Percentiles rank a stretch among this genome's conserved stretches.
phyloP scores from a whole-genome alignment of 139 green algal genomes.

The Monoraphidium neglectum region DNA sequence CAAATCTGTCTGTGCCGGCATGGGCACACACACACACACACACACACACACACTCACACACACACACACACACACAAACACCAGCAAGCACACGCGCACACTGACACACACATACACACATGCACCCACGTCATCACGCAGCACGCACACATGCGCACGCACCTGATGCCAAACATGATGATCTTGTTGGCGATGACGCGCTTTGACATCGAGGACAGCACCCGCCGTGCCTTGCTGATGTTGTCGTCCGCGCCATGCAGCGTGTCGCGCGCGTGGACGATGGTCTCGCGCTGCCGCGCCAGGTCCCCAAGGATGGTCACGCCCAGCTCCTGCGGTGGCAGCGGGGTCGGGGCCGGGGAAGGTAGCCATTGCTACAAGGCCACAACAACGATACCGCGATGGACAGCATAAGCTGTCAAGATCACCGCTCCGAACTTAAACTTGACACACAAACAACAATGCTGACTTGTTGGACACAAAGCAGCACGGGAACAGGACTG shows the following conservation, averaged over 20 bases:
- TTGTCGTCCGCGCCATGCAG: slow-evolving; percentile 90
- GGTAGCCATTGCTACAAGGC: not conserved
- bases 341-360: not conserved
- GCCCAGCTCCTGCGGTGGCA: slow-evolving; percentile 91
- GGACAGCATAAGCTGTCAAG: not conserved
- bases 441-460: too few relatives aligned
- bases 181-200: slow-evolving; percentile 92
- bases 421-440: not conserved
- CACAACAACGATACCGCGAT: not conserved
- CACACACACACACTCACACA: too few relatives aligned
- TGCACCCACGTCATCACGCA: too few relatives aligned
- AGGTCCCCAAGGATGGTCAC: slow-evolving; percentile 92
- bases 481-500: too few relatives aligned
- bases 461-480: too few relatives aligned
- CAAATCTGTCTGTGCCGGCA: too few relatives aligned
- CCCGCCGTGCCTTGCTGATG: slow-evolving; percentile 73
- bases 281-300: slow-evolving; percentile 92
- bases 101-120: too few relatives aligned
- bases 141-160: too few relatives aligned
- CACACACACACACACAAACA: too few relatives aligned
- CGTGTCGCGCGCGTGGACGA: slow-evolving; percentile 81
- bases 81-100: too few relatives aligned
- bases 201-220: slow-evolving; percentile 80
- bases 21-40: too few relatives aligned
- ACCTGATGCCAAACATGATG: slow-evolving; percentile 63